phyloP scores from a whole-genome alignment of 2,329 filamentous ascomycete genomes.

The Rhexocercosporidium sp. region DNA sequence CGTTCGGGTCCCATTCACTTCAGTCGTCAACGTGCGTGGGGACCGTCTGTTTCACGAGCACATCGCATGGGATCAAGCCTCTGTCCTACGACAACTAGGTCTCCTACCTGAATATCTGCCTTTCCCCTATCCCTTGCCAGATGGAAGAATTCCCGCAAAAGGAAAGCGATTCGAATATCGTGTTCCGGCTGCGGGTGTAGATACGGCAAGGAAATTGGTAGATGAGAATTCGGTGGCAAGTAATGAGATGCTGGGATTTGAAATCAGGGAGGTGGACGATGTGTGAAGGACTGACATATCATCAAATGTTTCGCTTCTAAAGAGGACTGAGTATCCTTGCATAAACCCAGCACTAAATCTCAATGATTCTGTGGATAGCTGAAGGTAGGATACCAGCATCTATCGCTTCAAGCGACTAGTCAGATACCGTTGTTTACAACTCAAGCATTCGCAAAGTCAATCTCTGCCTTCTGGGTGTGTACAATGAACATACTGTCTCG shows the following conservation, averaged over 20 bases:
- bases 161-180: slow-evolving; percentile 56
- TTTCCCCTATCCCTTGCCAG: slow-evolving; percentile 54
- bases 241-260: slow-evolving; percentile 57
- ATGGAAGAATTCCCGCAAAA: slow-evolving; percentile 39
- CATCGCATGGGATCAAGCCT: slow-evolving; percentile 73
- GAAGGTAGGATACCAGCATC: no score
- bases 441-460: no score
- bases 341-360: no score
- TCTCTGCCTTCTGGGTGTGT: no score
- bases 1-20: slow-evolving; percentile 66
- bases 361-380: no score
- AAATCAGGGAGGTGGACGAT: slow-evolving; percentile 41
- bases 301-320: background rate
- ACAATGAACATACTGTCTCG: no score
- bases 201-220: slow-evolving; percentile 54
- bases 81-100: slow-evolving; percentile 64
- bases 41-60: slow-evolving; percentile 74
- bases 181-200: slow-evolving; percentile 63
- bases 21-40: slow-evolving; percentile 70
- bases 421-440: no score
- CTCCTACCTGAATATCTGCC: slow-evolving; percentile 50
- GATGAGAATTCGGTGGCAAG: slow-evolving; percentile 56
- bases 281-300: background rate
- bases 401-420: no score
- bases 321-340: no score